A percentile compares a stretch with the other conserved stretches of the same genome.
phyloP scores from a whole-genome alignment of 2,329 filamentous ascomycete genomes.

The Diaporthe ilicicola region DNA sequence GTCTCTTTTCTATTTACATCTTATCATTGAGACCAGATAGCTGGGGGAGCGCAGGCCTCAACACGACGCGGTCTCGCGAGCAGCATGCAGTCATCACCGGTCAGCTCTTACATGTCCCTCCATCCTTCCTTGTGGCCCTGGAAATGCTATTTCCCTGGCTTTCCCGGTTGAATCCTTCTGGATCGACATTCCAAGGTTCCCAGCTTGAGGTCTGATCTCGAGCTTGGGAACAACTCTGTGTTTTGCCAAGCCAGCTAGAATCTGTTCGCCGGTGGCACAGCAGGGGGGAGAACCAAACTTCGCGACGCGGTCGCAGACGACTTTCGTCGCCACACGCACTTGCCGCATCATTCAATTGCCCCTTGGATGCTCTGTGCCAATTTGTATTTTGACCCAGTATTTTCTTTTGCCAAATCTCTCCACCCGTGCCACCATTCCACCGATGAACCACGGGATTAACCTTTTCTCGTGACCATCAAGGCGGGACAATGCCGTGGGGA shows the following conservation, averaged over 20 bases:
- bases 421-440: neutral
- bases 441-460: neutral
- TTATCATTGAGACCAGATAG: neutral
- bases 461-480: neutral
- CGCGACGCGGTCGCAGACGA: neutral
- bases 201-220: neutral
- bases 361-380: neutral
- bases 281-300: slow-evolving; percentile 6
- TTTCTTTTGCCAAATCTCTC: too few species aligned
- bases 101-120: neutral
- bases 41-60: too few species aligned
- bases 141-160: neutral
- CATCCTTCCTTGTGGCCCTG: neutral
- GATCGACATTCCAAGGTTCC: neutral
- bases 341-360: neutral
- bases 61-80: neutral
- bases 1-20: neutral
- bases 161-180: slow-evolving; percentile 7
- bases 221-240: neutral
- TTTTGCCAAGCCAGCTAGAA: slow-evolving; percentile 6
- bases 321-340: neutral
- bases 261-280: slow-evolving; percentile 9
- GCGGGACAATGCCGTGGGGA: neutral
- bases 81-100: neutral
- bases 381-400: neutral